Percentiles rank a stretch among this genome's conserved stretches.
Conservation (phyloP, 371 early-diverging fungal species). For the Dentiscutata heterogama region DNA sequence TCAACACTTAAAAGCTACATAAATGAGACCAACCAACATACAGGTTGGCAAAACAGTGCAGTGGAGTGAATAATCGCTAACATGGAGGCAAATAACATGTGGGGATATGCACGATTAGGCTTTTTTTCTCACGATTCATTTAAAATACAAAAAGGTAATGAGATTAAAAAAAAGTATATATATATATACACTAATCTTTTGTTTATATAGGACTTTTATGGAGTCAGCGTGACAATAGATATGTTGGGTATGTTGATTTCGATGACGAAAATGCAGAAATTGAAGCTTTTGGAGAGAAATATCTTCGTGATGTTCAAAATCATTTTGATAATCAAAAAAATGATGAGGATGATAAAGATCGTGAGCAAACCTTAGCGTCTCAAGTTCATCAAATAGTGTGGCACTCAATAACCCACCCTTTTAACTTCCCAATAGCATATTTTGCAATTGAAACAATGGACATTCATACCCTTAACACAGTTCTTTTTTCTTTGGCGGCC, state of each 20-base stretch:
- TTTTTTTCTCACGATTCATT: too few species aligned
- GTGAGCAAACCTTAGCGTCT: background rate
- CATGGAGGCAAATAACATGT: too few species aligned
- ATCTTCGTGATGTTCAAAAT: background rate
- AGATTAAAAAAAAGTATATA: background rate
- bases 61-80: too few species aligned
- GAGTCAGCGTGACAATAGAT: background rate
- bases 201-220: constrained; percentile 8
- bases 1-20: too few species aligned
- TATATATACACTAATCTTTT: background rate
- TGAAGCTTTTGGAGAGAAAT: background rate
- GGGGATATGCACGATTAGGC: too few species aligned
- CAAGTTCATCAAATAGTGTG: constrained; percentile 9
- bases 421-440: constrained; percentile 6
- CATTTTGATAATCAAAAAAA: background rate
- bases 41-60: background rate
- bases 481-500: background rate
- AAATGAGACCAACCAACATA: too few species aligned
- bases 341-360: background rate
- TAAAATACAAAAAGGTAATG: constrained; percentile 33
- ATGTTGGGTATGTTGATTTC: constrained; percentile 30
- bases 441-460: background rate
- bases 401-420: too few species aligned
- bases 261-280: too few species aligned
- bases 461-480: constrained; percentile 5